These are phyloP conservation scores for Linderniella brevidens DNA, from an alignment of 257 asterid genomes.

Conservation along the genomic window DNA sequence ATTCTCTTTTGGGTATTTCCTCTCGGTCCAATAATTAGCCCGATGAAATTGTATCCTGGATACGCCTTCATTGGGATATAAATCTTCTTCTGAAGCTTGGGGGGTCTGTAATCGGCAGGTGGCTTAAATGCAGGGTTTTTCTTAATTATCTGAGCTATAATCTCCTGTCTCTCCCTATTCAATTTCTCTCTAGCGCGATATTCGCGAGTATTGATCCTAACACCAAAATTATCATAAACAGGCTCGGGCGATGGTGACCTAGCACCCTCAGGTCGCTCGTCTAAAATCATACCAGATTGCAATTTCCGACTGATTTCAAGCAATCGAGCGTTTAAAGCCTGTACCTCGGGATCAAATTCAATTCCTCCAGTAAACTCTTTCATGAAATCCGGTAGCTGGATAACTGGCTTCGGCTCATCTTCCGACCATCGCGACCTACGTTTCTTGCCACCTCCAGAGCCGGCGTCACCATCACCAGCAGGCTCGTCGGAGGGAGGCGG, in stretches of 20 bases:
- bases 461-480: slow-evolving; percentile 22
- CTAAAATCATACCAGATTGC: slow-evolving; percentile 77
- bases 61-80: slow-evolving; percentile 89
- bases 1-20: slow-evolving; percentile 95
- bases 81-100: slow-evolving; percentile 81
- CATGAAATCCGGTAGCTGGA: slow-evolving; percentile 82
- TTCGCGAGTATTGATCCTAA: slow-evolving; percentile 85
- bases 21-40: slow-evolving; percentile 84
- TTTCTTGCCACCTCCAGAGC: slow-evolving; percentile 48
- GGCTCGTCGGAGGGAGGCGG: slow-evolving; percentile 53
- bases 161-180: slow-evolving; percentile 84
- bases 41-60: slow-evolving; percentile 91
- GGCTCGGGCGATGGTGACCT: slow-evolving; percentile 98
- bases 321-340: slow-evolving; percentile 64
- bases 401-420: slow-evolving; percentile 62
- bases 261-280: slow-evolving; percentile 83
- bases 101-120: slow-evolving; percentile 97
- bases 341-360: slow-evolving; percentile 88
- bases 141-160: slow-evolving; percentile 71
- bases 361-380: slow-evolving; percentile 72
- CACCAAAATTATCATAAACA: slow-evolving; percentile 72
- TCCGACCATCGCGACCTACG: slow-evolving; percentile 94
- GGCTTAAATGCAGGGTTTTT: slow-evolving; percentile 91
- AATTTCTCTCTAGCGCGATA: slow-evolving; percentile 80
- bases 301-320: slow-evolving; percentile 77